Conservation (phyloP, 169 alveolate species). For the Sarcocystis neurona region DNA sequence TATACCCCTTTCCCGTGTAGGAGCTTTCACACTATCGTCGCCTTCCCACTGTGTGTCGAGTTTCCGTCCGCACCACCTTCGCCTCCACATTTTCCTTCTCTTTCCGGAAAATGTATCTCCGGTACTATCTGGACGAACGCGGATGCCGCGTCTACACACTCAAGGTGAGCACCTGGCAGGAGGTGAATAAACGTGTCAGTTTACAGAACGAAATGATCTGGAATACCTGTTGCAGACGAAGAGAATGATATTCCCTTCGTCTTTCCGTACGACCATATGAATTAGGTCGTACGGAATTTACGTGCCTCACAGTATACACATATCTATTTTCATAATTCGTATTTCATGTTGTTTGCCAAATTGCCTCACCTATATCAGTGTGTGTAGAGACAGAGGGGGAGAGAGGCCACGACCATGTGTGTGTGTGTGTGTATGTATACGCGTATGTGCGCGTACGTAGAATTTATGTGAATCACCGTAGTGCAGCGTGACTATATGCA, state of each 20-base stretch:
- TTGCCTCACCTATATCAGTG: too few relatives aligned
- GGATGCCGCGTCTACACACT: conserved; percentile 70
- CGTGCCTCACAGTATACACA: neutral
- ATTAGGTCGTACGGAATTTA: neutral
- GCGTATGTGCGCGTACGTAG: too few relatives aligned
- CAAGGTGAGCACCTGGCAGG: conserved; percentile 17
- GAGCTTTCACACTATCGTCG: too few relatives aligned
- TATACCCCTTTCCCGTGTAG: too few relatives aligned
- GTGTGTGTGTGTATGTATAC: too few relatives aligned
- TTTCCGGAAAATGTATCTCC: conserved; percentile 57
- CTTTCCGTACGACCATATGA: neutral
- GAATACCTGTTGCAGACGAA: neutral
- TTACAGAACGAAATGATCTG: neutral
- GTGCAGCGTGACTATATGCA: too few relatives aligned
- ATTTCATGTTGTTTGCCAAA: neutral
- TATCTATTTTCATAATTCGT: too few relatives aligned
- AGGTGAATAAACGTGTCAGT: neutral
- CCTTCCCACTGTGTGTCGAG: too few relatives aligned
- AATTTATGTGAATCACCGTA: too few relatives aligned
- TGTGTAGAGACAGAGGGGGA: too few relatives aligned
- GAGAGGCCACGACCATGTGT: too few relatives aligned
- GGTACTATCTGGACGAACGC: conserved; percentile 60
- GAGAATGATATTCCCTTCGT: neutral
- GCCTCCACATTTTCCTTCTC: neutral
- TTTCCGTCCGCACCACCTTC: too few relatives aligned